Conservation (phyloP, 208 protist species). For the Trypanosoma platydactyli region DNA sequence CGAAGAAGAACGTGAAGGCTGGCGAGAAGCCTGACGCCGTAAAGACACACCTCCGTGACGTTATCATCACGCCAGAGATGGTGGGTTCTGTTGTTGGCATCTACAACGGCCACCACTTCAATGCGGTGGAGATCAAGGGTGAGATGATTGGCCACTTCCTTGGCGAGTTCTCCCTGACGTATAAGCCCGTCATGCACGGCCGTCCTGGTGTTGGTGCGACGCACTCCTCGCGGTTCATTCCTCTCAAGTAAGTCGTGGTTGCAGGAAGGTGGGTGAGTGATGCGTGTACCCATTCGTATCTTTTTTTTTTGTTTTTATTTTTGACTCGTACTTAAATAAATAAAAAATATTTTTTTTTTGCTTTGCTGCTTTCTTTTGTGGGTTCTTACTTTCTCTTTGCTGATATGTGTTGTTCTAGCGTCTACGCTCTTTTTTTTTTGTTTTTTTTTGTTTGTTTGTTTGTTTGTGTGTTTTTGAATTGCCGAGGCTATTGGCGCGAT, state of each 20-base stretch:
- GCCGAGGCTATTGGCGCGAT: not conserved
- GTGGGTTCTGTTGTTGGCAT: slow-evolving; percentile 98
- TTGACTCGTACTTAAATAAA: no score
- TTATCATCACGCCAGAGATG: slow-evolving; percentile 99
- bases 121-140: slow-evolving; percentile 99
- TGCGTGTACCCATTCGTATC: not conserved
- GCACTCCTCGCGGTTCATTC: slow-evolving; percentile 93
- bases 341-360: no score
- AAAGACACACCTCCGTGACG: slow-evolving; percentile 99
- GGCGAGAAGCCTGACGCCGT: slow-evolving; percentile 98
- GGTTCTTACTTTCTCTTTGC: not conserved
- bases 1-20: slow-evolving; percentile 94
- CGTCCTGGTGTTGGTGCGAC: slow-evolving; percentile 99
- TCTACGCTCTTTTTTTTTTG: slow-evolving; percentile 1
- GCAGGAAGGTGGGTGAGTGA: no score
- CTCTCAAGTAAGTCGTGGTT: slow-evolving; percentile 54
- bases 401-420: not conserved
- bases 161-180: slow-evolving; percentile 99
- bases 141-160: slow-evolving; percentile 99
- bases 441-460: not conserved
- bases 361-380: no score
- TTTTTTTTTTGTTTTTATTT: slow-evolving; percentile 22
- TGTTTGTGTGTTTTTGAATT: no score
- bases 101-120: slow-evolving; percentile 99
- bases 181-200: slow-evolving; percentile 99